Base-by-base conservation (phyloP, 177 flowering plant genomes). In the Tripterygium wilfordii region DNA sequence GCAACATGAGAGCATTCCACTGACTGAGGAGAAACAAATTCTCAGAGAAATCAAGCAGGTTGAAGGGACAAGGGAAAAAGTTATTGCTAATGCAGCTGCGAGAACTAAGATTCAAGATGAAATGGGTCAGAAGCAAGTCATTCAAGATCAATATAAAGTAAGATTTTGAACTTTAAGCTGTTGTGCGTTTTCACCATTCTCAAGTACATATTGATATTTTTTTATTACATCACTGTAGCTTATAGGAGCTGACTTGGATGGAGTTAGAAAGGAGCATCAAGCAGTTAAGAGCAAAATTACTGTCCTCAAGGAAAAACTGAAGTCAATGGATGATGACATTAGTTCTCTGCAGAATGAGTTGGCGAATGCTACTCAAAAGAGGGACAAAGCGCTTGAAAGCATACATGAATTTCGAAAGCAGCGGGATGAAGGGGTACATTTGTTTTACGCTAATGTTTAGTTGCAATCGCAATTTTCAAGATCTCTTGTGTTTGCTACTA, bases 81-180 rank as follows among this genome's bases (percentile, higher is more conserved):
- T 89, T 52, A 63, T 83, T 63, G 92, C 88, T 21, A 67, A 85
- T 71, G 85, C 66, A 65, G 88, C 88, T 46, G 52, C 56, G 75
- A 78, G 80, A 75, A 79, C 85, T 25, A 77, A 79, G 66, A 62
- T 94, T 60, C 83, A 85, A 70, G 88, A 82, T 2, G 70, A 86
- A 5, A 4, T 84, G 53, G 96, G 88, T 38, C 77, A 66, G 48
- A 83, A 72, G 61, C 92, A 87, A 27, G 72, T 48, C 25, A 78
- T 92, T 49, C 92, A 82, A 63, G 88, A 79, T 43, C 95, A 82
- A 60, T 88, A 85, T 56, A 89, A 94, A 61, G 97, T 89, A 81
- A 54, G 82, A 17, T 4, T n/a, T n/a, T n/a, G n/a, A n/a, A 33
- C 16, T 33, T 19, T 12, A 18, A n/a, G 5, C 33, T 12, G 33